Evolutionary conservation across 2,329 filamentous ascomycete genomes (phyloP).

Genomic region (Drechslera avenae): DNA sequence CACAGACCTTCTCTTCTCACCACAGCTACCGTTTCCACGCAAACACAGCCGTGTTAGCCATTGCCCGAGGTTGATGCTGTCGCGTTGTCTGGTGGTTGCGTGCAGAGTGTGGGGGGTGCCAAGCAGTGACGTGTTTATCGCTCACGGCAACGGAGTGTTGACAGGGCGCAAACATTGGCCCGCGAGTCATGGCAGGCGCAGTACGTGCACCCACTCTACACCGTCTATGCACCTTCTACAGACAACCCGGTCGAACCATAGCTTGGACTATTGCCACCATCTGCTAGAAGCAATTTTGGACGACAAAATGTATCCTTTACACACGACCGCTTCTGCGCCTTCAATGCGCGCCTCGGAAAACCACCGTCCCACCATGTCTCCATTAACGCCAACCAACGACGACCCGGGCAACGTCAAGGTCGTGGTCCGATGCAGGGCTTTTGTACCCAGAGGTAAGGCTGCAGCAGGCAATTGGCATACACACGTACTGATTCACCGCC

Average conservation of each 20-base stretch:
- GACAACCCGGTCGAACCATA: slow-evolving; percentile 35
- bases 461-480: background rate
- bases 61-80: slow-evolving; percentile 7
- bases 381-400: slow-evolving; percentile 40
- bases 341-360: slow-evolving; percentile 52
- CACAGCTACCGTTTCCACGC: background rate
- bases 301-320: slow-evolving; percentile 37
- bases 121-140: slow-evolving; percentile 36
- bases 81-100: slow-evolving; percentile 25
- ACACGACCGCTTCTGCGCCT: slow-evolving; percentile 51
- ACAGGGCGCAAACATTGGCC: slow-evolving; percentile 28
- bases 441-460: slow-evolving; percentile 52
- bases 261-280: slow-evolving; percentile 27
- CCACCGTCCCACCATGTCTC: slow-evolving; percentile 32
- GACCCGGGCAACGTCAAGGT: slow-evolving; percentile 59
- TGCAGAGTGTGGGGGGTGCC: slow-evolving; percentile 25
- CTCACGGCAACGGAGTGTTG: slow-evolving; percentile 37
- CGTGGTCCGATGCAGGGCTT: slow-evolving; percentile 56
- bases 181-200: slow-evolving; percentile 28
- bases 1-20: background rate
- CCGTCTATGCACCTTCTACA: slow-evolving; percentile 40
- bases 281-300: slow-evolving; percentile 37
- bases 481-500: slow-evolving; percentile 31
- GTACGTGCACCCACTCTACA: slow-evolving; percentile 19
- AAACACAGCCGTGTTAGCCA: background rate